Evolutionary conservation across 202 grass and related monocot species (phyloP).

Genomic region (Schoenoplectus triqueter): DNA sequence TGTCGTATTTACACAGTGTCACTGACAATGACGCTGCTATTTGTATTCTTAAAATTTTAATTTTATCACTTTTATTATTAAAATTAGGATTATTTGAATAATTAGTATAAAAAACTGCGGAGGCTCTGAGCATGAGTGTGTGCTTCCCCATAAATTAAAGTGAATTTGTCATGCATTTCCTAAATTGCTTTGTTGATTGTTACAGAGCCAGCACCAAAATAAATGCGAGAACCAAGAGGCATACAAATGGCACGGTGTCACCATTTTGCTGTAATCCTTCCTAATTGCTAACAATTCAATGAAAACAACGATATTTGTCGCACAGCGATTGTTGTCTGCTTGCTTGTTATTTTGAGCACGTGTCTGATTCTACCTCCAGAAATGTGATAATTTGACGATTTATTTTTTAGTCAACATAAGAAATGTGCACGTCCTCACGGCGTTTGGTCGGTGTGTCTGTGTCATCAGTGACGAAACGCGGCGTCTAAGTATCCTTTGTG

Average conservation of each 20-base stretch:
- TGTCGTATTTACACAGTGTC: too few relatives aligned
- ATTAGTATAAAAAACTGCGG: too few relatives aligned
- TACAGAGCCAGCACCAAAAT: neutral
- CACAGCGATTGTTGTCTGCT: neutral
- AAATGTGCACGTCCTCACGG: neutral
- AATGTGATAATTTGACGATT: neutral
- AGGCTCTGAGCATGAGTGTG: too few relatives aligned
- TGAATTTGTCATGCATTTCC: neutral
- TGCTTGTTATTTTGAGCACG: neutral
- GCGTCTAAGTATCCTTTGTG: neutral
- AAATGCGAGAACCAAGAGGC: neutral
- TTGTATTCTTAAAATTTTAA: too few relatives aligned
- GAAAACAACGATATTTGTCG: neutral
- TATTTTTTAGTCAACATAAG: neutral
- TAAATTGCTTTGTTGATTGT: neutral
- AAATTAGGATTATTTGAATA: too few relatives aligned
- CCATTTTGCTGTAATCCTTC: neutral
- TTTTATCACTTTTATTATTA: too few relatives aligned
- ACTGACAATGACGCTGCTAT: too few relatives aligned
- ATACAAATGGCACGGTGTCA: neutral
- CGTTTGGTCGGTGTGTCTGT: neutral
- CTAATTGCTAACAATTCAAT: neutral
- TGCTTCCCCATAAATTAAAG: neutral
- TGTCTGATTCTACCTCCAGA: neutral
- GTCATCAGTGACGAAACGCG: conserved; percentile 16